Conservation (phyloP, 768 basidiomycete genomes). For the Podaxis carcinomalis region DNA sequence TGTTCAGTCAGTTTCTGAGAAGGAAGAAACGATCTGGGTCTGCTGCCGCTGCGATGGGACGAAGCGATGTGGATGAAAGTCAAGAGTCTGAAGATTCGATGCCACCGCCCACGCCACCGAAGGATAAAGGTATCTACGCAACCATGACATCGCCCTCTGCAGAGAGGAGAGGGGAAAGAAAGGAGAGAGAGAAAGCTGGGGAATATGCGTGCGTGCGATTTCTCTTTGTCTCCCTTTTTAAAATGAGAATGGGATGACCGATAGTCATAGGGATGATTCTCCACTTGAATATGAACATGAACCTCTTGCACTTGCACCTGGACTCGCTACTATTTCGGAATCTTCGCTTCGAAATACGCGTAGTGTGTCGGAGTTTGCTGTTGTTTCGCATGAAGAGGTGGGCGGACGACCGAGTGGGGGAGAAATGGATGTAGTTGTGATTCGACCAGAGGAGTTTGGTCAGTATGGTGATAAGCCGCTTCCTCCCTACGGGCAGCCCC, state of each 20-base stretch:
- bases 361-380: conserved; percentile 6
- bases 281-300: conserved; percentile 28
- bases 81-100: conserved; percentile 20
- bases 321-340: conserved; percentile 6
- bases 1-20: conserved; percentile 33
- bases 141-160: background rate
- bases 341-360: background rate
- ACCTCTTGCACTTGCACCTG: conserved; percentile 18
- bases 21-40: conserved; percentile 30
- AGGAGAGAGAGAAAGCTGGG: background rate
- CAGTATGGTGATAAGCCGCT: background rate
- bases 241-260: background rate
- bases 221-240: background rate
- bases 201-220: background rate
- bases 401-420: background rate
- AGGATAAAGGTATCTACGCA: conserved; percentile 30
- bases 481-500: background rate
- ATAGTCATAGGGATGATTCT: conserved; percentile 23
- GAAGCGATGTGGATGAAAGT: background rate
- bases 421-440: background rate
- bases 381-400: conserved; percentile 8
- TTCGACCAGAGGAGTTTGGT: conserved; percentile 1
- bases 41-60: conserved; percentile 9
- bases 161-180: background rate
- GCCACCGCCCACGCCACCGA: conserved; percentile 43